Conservation (phyloP, 2,329 filamentous ascomycete genomes). For the Aspergillus novofumigatus region DNA sequence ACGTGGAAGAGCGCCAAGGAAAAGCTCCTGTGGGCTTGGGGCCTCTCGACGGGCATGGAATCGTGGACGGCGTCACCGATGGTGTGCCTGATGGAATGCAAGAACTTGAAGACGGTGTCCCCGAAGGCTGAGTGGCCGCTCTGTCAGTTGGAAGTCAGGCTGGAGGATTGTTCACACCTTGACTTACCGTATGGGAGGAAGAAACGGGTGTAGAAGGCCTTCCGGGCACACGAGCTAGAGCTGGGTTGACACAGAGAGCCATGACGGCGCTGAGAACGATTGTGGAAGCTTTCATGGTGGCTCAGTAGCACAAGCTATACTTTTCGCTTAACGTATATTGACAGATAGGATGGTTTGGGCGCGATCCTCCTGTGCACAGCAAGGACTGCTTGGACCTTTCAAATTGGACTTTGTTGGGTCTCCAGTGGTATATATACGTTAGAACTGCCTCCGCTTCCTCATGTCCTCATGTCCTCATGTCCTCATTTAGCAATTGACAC, state of each 20-base stretch:
- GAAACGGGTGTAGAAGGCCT: conserved; percentile 10
- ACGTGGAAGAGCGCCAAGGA: background rate
- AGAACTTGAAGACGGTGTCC: background rate
- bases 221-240: conserved; percentile 17
- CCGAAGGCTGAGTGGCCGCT: background rate
- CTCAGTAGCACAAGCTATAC: background rate
- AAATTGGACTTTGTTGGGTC: background rate
- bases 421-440: background rate
- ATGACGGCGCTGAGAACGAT: conserved; percentile 20
- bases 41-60: background rate
- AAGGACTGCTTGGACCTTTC: background rate
- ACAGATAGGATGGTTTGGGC: background rate
- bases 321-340: background rate
- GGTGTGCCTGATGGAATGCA: conserved; percentile 1
- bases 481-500: background rate
- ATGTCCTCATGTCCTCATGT: background rate
- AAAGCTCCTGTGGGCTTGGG: background rate
- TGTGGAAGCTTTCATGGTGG: conserved; percentile 26
- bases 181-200: conserved; percentile 6
- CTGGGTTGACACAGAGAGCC: conserved; percentile 20
- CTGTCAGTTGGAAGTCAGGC: background rate
- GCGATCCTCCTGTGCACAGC: background rate
- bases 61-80: background rate
- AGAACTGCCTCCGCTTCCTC: background rate
- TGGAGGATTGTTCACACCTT: background rate